These are phyloP conservation scores for Zygosaccharomyces lentus DNA, from an alignment of 805 yeast species.

Conservation along the genomic window DNA sequence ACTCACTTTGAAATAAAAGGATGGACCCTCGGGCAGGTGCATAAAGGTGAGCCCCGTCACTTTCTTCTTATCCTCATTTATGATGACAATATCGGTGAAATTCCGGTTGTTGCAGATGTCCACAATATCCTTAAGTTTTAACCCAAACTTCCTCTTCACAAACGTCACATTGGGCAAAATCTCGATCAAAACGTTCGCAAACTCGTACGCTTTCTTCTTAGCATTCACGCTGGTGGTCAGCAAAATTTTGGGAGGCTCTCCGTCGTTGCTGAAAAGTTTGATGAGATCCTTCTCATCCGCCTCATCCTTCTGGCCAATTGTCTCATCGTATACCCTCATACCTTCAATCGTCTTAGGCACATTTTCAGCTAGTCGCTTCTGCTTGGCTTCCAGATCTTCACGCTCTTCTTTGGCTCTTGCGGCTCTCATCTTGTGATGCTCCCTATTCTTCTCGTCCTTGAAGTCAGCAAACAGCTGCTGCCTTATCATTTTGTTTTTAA, in stretches of 20 bases:
- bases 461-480: constrained; percentile 71
- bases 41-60: constrained; percentile 91
- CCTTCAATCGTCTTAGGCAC: constrained; percentile 79
- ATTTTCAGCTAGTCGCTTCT: constrained; percentile 71
- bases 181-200: constrained; percentile 81
- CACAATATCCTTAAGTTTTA: constrained; percentile 81
- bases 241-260: constrained; percentile 79
- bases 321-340: constrained; percentile 83
- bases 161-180: constrained; percentile 82
- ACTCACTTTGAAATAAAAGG: constrained; percentile 82
- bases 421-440: constrained; percentile 71
- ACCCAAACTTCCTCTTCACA: constrained; percentile 81
- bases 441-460: constrained; percentile 70
- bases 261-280: constrained; percentile 46
- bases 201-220: constrained; percentile 79
- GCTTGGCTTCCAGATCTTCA: constrained; percentile 74
- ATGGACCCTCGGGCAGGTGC: constrained; percentile 93
- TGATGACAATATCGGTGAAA: constrained; percentile 80
- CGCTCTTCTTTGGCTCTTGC: constrained; percentile 84
- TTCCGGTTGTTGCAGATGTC: constrained; percentile 75
- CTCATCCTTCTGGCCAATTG: constrained; percentile 48
- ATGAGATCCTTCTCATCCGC: constrained; percentile 36
- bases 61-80: constrained; percentile 89
- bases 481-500: constrained; percentile 75
- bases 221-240: constrained; percentile 88